phyloP scores from a whole-genome alignment of 805 yeast genomes.

The Cephaloascus fragrans region DNA sequence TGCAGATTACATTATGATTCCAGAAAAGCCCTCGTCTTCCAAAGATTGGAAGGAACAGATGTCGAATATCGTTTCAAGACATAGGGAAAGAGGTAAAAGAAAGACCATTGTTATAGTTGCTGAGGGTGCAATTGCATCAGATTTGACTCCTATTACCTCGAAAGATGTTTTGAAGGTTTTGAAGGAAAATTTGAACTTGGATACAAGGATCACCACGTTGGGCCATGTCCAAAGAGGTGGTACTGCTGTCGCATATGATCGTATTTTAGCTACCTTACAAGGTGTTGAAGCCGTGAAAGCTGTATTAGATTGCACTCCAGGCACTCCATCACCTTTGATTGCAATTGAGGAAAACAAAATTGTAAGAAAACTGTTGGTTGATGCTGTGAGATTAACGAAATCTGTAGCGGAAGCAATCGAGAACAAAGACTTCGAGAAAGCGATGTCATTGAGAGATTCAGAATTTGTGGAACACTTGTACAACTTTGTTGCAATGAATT shows the following conservation, averaged over 20 bases:
- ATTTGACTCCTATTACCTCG: constrained; percentile 57
- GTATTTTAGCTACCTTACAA: constrained; percentile 65
- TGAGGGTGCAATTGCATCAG: constrained; percentile 72
- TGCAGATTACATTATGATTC: constrained; percentile 74
- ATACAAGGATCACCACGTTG: constrained; percentile 67
- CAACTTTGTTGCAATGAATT: constrained; percentile 55
- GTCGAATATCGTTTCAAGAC: constrained; percentile 52
- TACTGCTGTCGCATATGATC: constrained; percentile 66
- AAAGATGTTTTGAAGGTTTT: constrained; percentile 57
- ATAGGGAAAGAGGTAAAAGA: constrained; percentile 64
- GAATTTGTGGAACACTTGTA: constrained; percentile 56
- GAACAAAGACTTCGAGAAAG: constrained; percentile 55
- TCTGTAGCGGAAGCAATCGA: constrained; percentile 65
- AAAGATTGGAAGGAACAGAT: constrained; percentile 60
- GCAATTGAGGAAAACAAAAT: constrained; percentile 65
- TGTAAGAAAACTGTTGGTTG: constrained; percentile 57
- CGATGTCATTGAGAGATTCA: constrained; percentile 63
- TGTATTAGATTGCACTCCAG: constrained; percentile 56
- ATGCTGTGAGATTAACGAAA: constrained; percentile 64
- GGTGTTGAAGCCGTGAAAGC: constrained; percentile 80
- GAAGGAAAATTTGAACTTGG: constrained; percentile 57
- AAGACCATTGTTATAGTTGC: constrained; percentile 76
- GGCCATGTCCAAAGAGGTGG: constrained; percentile 86
- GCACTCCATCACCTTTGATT: constrained; percentile 73
- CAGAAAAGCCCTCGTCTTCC: constrained; percentile 64